Conservation (phyloP, 441 rosid species). For the Syzygium malaccense region DNA sequence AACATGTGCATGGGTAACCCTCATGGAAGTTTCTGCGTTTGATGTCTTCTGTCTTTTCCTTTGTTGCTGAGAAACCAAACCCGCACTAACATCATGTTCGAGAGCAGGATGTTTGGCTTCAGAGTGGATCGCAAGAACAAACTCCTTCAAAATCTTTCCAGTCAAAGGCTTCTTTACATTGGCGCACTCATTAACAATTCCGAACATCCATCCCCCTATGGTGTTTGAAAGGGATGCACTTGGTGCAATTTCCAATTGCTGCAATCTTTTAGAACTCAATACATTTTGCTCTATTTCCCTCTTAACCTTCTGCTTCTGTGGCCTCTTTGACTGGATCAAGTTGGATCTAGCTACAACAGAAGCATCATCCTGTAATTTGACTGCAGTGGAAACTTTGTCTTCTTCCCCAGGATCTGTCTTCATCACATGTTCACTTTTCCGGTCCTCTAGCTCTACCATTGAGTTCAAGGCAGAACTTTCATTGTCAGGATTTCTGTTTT, state of each 20-base stretch:
- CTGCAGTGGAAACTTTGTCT: conserved; percentile 5
- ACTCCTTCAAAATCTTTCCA: neutral
- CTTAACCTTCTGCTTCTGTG: neutral
- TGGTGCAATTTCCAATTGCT: neutral
- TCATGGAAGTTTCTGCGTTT: neutral
- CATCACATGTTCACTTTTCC: conserved; percentile 14
- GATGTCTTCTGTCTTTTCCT: neutral
- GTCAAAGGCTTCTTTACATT: neutral
- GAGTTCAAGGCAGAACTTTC: conserved; percentile 32
- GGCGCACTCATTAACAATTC: neutral
- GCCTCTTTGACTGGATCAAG: neutral
- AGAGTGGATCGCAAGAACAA: neutral
- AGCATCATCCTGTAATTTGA: neutral
- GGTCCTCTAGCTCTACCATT: conserved; percentile 27
- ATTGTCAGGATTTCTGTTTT: conserved; percentile 23
- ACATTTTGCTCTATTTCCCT: neutral
- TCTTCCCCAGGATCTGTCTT: conserved; percentile 10
- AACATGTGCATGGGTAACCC: neutral
- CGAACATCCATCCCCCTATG: neutral
- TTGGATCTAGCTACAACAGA: neutral
- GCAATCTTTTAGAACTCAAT: neutral
- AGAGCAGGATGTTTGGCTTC: neutral
- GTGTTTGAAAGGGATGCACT: neutral
- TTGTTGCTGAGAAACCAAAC: neutral
- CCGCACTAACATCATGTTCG: neutral